Evolutionary conservation across 345 rosid species (phyloP), one percentile per base, ranked within the genome.

Genomic region (Bruguiera sexangula): DNA sequence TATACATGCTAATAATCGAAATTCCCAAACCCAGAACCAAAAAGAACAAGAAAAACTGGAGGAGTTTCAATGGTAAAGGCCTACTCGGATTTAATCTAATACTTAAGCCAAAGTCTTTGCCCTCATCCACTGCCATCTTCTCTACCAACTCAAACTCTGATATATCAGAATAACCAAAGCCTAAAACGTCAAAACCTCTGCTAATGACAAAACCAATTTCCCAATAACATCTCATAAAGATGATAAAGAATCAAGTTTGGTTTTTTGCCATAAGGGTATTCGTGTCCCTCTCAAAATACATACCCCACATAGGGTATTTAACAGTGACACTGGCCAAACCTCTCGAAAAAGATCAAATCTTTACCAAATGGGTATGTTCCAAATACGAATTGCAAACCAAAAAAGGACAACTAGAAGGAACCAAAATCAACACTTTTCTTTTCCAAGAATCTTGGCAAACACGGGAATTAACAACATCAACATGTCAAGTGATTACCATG

Each of bases 11-110:
- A 60, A 67, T 39, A 8, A 79, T 29, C 8, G 76, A 73, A 67
- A 79, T n/a, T 8, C 80, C 78, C 29, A 79, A 76, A 67, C 76
- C 76, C 11, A 82, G 70, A 67, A 64, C 64, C 65, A 82, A 71
- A 73, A 76, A 70, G 67, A 70, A 6, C 66, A 79, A 39, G 59
- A 69, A 62, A 65, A 82, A 27, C 52, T 69, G 78, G 61, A 82
- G 63, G 19, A 75, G 71, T 71, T 74, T 70, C 65, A 78, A 8
- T 6, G 81, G 84, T 59, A 75, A 63, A 48, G 69, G 72, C 50
- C 67, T 73, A 60, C 11, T 60, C 21, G 67, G 76, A 61, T 59
- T 60, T 30, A 67, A 59, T 60, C 71, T 67, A 22, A 73, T 20
- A 24, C 36, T 73, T 13, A 52, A 20, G 36, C 29, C 43, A 51